Conservation (phyloP, 73 alveolate species). For the Loxodes magnus region DNA sequence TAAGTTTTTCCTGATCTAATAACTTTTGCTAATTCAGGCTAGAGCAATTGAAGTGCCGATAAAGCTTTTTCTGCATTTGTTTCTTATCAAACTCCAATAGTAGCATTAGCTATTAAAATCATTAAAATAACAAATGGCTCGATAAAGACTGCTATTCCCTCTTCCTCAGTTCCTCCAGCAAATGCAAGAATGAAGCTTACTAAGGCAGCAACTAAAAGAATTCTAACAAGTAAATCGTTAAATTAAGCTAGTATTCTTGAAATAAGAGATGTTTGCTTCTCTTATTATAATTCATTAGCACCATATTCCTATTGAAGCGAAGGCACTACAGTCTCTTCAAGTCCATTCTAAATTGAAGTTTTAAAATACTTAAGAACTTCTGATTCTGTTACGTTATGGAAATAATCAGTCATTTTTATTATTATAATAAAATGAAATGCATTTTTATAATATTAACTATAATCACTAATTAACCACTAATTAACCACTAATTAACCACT, state of each 20-base stretch:
- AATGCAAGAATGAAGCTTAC: constrained; percentile 72
- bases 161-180: constrained; percentile 41
- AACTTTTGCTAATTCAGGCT: constrained; percentile 14
- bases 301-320: too few relatives aligned
- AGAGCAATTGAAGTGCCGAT: constrained; percentile 78
- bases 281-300: constrained; percentile 64
- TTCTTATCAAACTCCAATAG: constrained; percentile 88
- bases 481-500: too few relatives aligned
- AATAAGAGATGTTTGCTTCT: constrained; percentile 76
- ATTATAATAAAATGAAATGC: too few relatives aligned
- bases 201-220: constrained; percentile 82
- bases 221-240: constrained; percentile 82
- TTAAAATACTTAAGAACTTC: too few relatives aligned
- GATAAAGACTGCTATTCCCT: constrained; percentile 75
- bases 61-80: constrained; percentile 93
- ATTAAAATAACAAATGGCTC: constrained; percentile 90
- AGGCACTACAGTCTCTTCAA: too few relatives aligned
- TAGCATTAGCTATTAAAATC: constrained; percentile 78
- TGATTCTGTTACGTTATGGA: too few relatives aligned
- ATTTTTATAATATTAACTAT: too few relatives aligned
- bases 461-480: too few relatives aligned
- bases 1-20: constrained; percentile 7
- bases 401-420: too few relatives aligned
- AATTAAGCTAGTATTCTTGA: constrained; percentile 80
- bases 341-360: too few relatives aligned